Evolutionary conservation across 176 grass and related monocot species (phyloP), one percentile per base, ranked within the genome.

Genomic region (Ampelocalamus luodianensis): DNA sequence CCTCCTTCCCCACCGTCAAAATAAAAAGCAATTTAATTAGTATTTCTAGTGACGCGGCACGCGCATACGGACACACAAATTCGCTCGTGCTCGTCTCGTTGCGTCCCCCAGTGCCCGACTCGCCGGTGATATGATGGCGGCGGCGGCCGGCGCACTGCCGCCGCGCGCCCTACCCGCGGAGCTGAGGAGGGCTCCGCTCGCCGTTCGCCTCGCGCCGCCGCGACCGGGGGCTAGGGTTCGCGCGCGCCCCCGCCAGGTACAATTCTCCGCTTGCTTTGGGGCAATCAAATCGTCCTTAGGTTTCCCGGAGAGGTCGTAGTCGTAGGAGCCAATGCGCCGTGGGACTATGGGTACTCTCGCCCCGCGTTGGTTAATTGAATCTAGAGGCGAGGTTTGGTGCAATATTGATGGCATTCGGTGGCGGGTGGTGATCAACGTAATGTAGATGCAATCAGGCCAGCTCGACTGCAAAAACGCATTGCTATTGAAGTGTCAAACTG

Each of bases 121-220:
- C 80, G 62, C 67, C 82, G 83, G 74, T 81, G 93, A 90, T 93
- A 85, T 71, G 74, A 97, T 94, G 94, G 80, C 90, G 78, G 82
- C 80, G 62, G 71, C 77, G 74, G 79, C 65, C 3, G 46, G 51
- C 72, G 14, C 22, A 6, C 43, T 72, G 79, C 66, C 65, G 88
- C 66, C 84, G 38, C 59, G 50, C 59, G 49, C 80, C 1, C 13
- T 83, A 32, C 24, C 60, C 60, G 67, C 39, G 22, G 79, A 73
- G 59, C 34, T 18, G 40, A 74, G 74, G 80, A 79, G 89, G 49
- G 68, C 18, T 34, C 32, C 50, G 12, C n/a, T 80, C 34, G 7
- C 85, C 2, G 42, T 10, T 4, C 18, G n/a, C 39, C 11, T 75
- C 85, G 4, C 74, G 42, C 61, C 54, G 34, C 23, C 13, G 80